These are phyloP conservation scores for Pleurotus tuoliensis DNA, from an alignment of 768 basidiomycete genomes.

Conservation along the genomic window DNA sequence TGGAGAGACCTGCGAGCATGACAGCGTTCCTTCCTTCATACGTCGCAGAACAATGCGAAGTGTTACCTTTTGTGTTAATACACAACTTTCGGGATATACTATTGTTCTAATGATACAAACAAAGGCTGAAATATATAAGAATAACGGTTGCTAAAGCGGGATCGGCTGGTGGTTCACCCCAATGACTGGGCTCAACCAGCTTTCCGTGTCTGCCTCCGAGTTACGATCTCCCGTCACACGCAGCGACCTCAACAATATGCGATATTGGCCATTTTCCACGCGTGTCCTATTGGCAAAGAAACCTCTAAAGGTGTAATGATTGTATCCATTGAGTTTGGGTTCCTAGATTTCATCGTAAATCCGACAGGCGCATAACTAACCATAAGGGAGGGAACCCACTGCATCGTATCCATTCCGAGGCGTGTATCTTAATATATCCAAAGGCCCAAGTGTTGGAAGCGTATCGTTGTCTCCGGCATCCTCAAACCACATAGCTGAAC, in stretches of 20 bases:
- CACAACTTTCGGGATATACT: too few species aligned
- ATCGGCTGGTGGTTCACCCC: background rate
- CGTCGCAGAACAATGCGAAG: too few species aligned
- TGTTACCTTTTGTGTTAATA: too few species aligned
- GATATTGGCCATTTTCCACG: constrained; percentile 1
- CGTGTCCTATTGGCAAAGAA: constrained; percentile 3
- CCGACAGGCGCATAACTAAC: background rate
- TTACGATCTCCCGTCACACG: background rate
- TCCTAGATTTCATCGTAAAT: background rate
- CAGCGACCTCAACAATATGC: background rate
- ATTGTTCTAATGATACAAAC: too few species aligned
- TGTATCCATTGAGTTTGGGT: constrained; percentile 1
- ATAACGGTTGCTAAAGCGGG: too few species aligned
- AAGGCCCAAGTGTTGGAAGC: constrained; percentile 13
- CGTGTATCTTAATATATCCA: constrained; percentile 10
- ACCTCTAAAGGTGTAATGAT: constrained; percentile 1
- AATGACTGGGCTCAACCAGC: constrained; percentile 5
- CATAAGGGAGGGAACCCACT: background rate
- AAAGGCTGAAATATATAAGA: too few species aligned
- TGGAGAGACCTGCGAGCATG: constrained; percentile 22
- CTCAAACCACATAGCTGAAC: constrained; percentile 1
- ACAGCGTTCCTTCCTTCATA: too few species aligned
- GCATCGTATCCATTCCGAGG: constrained; percentile 12
- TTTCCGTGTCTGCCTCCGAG: background rate
- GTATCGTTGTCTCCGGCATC: constrained; percentile 17